Base-by-base conservation (phyloP, 2,329 filamentous ascomycete species). In the Fusarium lateritium region DNA sequence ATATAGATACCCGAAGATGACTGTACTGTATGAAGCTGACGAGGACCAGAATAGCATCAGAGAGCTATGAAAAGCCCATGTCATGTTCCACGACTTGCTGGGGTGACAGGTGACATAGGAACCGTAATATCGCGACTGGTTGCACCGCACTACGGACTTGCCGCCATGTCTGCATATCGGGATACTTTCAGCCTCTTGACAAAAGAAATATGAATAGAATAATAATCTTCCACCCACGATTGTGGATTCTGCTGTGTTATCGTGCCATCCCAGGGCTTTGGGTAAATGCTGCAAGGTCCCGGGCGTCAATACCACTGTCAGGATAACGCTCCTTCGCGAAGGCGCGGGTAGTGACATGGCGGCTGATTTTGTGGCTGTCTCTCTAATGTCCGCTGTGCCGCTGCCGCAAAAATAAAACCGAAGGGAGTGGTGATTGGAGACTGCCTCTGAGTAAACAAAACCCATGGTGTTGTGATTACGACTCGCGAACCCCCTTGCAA, bases 391-490 rank as follows among this genome's bases (percentile, higher is more conserved):
- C 31, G 34, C 51, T 43, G 33, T 54, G 50, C 44, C 49, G 39
- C 58, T 64, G 44, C 47, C 43, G 31, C 55, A 58, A 44, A 47
- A 40, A 33, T 43, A 52, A 56, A 56, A 49, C 21, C 62, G 67
- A 70, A 70, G 67, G 62, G 54, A 68, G 67, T 70, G 46, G 67
- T 70, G 67, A 70, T 68, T 70, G 47, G 22, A 40, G 51, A 68
- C 52, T 49, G 53, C 49, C 22, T 44, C 51, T 39, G 31, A 40
- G 46, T 63, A 53, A 70, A 63, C 62, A 63, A 59, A 59, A 39
- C 43, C 14, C 21, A 33, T 70, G 62, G 66, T 70, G 66, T 70
- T 58, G 66, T 56, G 49, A 57, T 53, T 67, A 54, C 54, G 63
- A 62, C 67, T 63, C 52, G 43, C 40, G 52, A 28, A 26, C 65